Evolutionary conservation across 2,329 filamentous ascomycete species (phyloP), one percentile per base, ranked within the genome.

Genomic region (Elsinoe necatrix): DNA sequence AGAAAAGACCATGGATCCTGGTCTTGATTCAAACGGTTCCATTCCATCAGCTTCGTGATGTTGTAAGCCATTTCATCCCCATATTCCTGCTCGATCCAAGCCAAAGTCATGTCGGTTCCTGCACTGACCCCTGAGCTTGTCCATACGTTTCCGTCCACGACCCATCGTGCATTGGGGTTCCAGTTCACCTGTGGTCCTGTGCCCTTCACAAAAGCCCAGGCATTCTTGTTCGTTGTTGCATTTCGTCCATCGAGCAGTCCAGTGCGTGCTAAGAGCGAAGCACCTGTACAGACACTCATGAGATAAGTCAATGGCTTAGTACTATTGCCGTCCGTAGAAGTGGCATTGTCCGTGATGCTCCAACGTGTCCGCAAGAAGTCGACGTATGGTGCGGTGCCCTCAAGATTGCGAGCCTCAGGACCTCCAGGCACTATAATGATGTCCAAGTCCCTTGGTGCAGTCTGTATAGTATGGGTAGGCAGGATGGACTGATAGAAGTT

Each of bases 211-310:
- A 68, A 68, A 5, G 69, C 67, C 73, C 79, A 86, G 0, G 75
- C 73, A 5, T 68, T 68, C 68, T 87, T 88, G 65, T 87, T 88
- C n/a, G 81, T 84, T 2, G 85, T 88, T 2, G 83, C 85, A n/a
- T 74, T 70, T 59, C 71, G 73, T 0, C 81, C 80, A 58, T 86
- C 76, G 25, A 89, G 66, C 1, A 86, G 67, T 0, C 84, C 84
- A 0, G 82, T 72, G 45, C 73, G 70, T 0, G 84, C 84, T 0
- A 80, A 74, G 4, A 86, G 67, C 1, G 77, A 77, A 3, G 80
- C 74, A 0, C 85, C 85, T 1, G 83, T 88, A 67, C 85, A 88
- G 1, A 88, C 76, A 0, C 82, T 85, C 41, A 88, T 72, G 11
- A 85, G 63, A 60, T 80, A 79, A 60, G 77, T 70, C 6, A 42